Evolutionary conservation across 495 filamentous ascomycete species (phyloP).

Genomic region (Tuber brumale): DNA sequence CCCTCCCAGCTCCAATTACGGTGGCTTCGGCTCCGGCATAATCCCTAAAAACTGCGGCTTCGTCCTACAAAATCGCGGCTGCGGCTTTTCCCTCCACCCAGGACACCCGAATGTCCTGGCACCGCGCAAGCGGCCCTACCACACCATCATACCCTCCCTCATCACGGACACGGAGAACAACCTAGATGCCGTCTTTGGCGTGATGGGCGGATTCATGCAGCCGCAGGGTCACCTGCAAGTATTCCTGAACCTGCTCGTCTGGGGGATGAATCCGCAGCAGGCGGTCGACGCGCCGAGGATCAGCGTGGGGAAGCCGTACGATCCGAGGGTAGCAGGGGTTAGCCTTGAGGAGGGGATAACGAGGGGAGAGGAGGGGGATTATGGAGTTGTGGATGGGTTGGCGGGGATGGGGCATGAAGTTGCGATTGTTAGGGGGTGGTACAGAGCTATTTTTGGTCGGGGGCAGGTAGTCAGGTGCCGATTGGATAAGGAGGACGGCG

Average conservation of each 20-base stretch:
- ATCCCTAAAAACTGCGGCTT: constrained; percentile 80
- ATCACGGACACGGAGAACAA: constrained; percentile 68
- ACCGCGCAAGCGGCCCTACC: constrained; percentile 85
- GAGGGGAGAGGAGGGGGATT: constrained; percentile 37
- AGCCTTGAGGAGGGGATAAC: constrained; percentile 81
- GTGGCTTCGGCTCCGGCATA: constrained; percentile 81
- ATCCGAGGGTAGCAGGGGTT: constrained; percentile 48
- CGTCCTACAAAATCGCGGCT: constrained; percentile 89
- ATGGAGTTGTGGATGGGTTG: constrained; percentile 61
- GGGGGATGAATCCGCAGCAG: constrained; percentile 76
- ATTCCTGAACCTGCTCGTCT: constrained; percentile 79
- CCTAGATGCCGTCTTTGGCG: constrained; percentile 79
- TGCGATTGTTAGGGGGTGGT: constrained; percentile 58
- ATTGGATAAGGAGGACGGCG: constrained; percentile 64
- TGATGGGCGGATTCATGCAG: constrained; percentile 99
- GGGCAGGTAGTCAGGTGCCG: constrained; percentile 76
- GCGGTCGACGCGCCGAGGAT: constrained; percentile 86
- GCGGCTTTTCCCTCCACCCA: constrained; percentile 63
- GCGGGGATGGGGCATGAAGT: constrained; percentile 65
- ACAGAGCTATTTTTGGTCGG: constrained; percentile 71
- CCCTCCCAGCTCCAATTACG: constrained; percentile 60
- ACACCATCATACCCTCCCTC: constrained; percentile 93
- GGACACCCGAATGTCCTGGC: constrained; percentile 71
- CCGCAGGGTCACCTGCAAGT: constrained; percentile 97
- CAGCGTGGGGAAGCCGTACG: constrained; percentile 60